Evolutionary conservation across 306 rosid species (phyloP), one percentile per base, ranked within the genome.

Genomic region (Albizia julibrissin): DNA sequence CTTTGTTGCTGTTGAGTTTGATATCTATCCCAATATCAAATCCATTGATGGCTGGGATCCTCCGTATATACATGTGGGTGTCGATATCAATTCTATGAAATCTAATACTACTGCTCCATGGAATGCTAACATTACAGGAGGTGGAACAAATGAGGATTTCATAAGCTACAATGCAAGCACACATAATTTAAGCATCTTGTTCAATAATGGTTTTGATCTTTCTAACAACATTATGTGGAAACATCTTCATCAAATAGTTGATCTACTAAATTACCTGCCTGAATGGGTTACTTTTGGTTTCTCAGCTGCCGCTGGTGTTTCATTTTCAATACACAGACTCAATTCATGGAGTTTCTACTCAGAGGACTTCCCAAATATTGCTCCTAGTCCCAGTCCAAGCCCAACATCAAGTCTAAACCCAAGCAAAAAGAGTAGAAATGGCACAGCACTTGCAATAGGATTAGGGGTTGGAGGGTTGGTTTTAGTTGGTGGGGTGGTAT

Each of bases 1-100:
- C 5, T 15, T 64, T 64, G 42, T 47, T 85, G 80, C 19, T 90
- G 86, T 22, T 37, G 42, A 64, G 70, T 91, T 89, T 59, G 94
- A 91, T 70, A 89, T 84, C 72, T 84, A 2, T 15, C 5, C 1
- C 0, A 78, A 82, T 50, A 15, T 3, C 10, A 2, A 19, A 52
- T 6, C 59, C 9, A 18, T 15, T 18, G 0, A 0, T 0, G 64
- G 64, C 29, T 87, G 69, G 75, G 94, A 91, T 77, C 89, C 87
- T 21, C 58, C 59, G 0, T 0, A 1, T 1, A 72, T 50, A 61
- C 91, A 89, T 79, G 91, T 86, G 8, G 94, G 92, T 21, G 84
- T 91, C 19, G 66, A 89, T 58, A 59, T 59, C 34, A 59, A 59
- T 59, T 59, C 66, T 24, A 10, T 59, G 3, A 22, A 10, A 2